A percentile compares a stretch with the other conserved stretches of the same genome.
Conservation (phyloP, 805 yeast genomes). For the Lipomyces japonicus region DNA sequence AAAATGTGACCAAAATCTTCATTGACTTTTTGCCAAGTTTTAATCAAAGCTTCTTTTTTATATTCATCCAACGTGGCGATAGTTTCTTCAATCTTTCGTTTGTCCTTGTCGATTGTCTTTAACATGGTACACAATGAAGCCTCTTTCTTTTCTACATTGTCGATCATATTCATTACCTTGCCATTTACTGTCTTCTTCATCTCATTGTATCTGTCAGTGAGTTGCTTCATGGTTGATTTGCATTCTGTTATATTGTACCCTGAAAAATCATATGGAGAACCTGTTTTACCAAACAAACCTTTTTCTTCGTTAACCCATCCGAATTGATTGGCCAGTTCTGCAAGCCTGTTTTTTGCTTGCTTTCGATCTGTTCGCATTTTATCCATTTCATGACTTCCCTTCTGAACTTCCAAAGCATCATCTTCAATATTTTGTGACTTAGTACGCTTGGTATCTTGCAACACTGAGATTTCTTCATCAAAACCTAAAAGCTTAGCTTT, state of each 20-base stretch:
- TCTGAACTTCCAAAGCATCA: slow-evolving; percentile 31
- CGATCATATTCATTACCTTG: slow-evolving; percentile 86
- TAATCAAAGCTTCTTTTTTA: slow-evolving; percentile 73
- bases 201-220: slow-evolving; percentile 57
- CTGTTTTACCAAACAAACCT: slow-evolving; percentile 39
- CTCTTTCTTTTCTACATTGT: slow-evolving; percentile 86
- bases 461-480: slow-evolving; percentile 69
- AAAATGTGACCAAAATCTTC: slow-evolving; percentile 87
- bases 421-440: slow-evolving; percentile 34
- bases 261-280: slow-evolving; percentile 36
- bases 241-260: slow-evolving; percentile 54
- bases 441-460: slow-evolving; percentile 30
- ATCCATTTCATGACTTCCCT: slow-evolving; percentile 34
- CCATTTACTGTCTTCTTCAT: slow-evolving; percentile 80
- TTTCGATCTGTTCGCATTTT: slow-evolving; percentile 30
- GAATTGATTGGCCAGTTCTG: slow-evolving; percentile 51
- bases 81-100: slow-evolving; percentile 83
- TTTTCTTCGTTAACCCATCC: slow-evolving; percentile 72
- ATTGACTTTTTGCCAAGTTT: slow-evolving; percentile 84
- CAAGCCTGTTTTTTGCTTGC: slow-evolving; percentile 35
- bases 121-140: slow-evolving; percentile 71
- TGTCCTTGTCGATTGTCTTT: slow-evolving; percentile 81
- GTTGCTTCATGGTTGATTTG: slow-evolving; percentile 52
- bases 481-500: slow-evolving; percentile 59
- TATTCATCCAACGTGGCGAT: slow-evolving; percentile 77